Conservation (phyloP, 2,329 filamentous ascomycete species). For the Colletotrichum scovillei region DNA sequence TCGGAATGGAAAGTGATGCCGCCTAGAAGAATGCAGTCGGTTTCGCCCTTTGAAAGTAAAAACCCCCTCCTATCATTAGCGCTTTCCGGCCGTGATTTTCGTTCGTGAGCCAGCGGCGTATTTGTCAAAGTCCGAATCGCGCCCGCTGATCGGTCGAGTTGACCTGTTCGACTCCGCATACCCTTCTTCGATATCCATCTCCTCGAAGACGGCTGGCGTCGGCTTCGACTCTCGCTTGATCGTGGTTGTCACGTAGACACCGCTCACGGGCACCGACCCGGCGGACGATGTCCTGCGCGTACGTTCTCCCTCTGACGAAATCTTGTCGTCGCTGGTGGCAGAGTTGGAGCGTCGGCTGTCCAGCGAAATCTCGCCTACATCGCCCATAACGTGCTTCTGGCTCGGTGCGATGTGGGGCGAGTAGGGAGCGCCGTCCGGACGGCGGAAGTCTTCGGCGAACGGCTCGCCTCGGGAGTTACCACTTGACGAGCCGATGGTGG, state of each 20-base stretch:
- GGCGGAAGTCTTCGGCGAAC: conserved; percentile 14
- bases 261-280: conserved; percentile 11
- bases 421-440: neutral
- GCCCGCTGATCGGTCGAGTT: neutral
- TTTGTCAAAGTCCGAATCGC: neutral
- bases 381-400: conserved; percentile 41
- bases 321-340: conserved; percentile 24
- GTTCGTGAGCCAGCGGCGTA: conserved; percentile 1
- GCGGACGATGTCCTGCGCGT: neutral
- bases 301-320: neutral
- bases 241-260: conserved; percentile 51
- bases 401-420: conserved; percentile 36
- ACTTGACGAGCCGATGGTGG: conserved; percentile 29
- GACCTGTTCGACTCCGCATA: conserved; percentile 5
- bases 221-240: conserved; percentile 49
- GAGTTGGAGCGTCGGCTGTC: conserved; percentile 16
- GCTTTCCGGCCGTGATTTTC: conserved; percentile 20
- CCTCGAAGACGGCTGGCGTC: conserved; percentile 4
- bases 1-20: conserved; percentile 5
- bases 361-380: conserved; percentile 39
- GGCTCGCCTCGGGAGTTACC: conserved; percentile 2
- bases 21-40: neutral
- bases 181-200: conserved; percentile 20
- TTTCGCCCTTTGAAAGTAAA: neutral
- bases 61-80: neutral